Percentiles rank a stretch among this genome's conserved stretches.
Conservation (phyloP, 208 protist genomes). For the Acanthamoeba rhysodes region DNA sequence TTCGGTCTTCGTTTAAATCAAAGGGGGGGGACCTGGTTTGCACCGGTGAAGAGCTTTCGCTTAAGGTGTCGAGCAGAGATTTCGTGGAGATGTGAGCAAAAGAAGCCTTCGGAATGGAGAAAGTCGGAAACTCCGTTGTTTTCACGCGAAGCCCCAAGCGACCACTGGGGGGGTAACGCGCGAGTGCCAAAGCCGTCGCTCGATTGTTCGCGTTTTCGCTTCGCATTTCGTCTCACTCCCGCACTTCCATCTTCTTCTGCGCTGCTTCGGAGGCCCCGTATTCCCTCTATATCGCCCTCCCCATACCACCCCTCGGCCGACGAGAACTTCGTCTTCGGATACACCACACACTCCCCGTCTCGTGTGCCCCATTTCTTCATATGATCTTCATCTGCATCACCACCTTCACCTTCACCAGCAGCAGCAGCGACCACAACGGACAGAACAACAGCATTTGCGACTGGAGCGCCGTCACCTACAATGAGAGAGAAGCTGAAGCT, state of each 20-base stretch:
- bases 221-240: neutral
- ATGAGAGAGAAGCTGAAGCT: conserved; percentile 31
- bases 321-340: no score
- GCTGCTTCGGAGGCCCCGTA: no score
- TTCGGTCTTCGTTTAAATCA: no score
- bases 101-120: neutral
- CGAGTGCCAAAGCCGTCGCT: no score
- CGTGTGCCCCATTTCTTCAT: neutral
- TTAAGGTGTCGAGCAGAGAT: neutral
- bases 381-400: conserved; percentile 17
- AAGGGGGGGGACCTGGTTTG: no score
- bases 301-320: no score
- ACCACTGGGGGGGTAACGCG: neutral
- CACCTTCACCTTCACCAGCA: neutral
- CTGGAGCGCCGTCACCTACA: neutral
- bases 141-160: neutral
- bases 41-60: no score
- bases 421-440: neutral
- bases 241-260: neutral
- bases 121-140: conserved; percentile 23
- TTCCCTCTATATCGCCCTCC: no score
- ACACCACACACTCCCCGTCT: no score
- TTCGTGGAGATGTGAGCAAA: neutral
- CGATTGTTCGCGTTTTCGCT: neutral
- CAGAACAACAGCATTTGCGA: neutral